Conservation (phyloP, 2,329 filamentous ascomycete species). For the Trichoderma gracile region DNA sequence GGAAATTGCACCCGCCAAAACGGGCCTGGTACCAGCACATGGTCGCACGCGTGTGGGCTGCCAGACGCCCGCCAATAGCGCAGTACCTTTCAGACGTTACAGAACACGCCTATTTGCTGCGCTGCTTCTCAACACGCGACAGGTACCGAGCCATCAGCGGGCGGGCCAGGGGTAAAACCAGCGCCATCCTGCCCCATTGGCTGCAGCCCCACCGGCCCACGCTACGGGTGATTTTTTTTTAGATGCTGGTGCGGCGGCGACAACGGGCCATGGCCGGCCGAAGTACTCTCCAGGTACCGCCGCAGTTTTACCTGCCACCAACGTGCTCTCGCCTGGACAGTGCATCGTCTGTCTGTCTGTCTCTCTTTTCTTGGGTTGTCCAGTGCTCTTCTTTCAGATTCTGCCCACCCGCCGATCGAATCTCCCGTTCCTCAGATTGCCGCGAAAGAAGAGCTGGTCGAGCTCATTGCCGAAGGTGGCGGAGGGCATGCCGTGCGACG, state of each 20-base stretch:
- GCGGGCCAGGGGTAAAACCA: slow-evolving; percentile 23
- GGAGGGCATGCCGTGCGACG: slow-evolving; percentile 19
- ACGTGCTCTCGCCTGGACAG: neutral
- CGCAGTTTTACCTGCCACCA: neutral
- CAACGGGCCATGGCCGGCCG: neutral
- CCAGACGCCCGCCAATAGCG: neutral
- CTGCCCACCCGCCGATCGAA: neutral
- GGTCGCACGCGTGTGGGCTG: slow-evolving; percentile 13
- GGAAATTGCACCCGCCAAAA: slow-evolving; percentile 25
- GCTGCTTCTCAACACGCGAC: neutral
- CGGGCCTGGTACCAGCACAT: slow-evolving; percentile 17
- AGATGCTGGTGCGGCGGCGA: slow-evolving; percentile 23
- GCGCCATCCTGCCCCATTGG: slow-evolving; percentile 5
- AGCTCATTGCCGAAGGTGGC: slow-evolving; percentile 15
- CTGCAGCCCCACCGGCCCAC: neutral
- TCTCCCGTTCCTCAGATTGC: slow-evolving; percentile 16
- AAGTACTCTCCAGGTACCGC: slow-evolving; percentile 5
- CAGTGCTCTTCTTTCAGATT: neutral
- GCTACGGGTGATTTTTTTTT: slow-evolving; percentile 24
- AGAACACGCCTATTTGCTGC: neutral
- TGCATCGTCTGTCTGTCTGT: neutral
- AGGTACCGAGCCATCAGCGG: slow-evolving; percentile 12
- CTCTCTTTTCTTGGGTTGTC: neutral
- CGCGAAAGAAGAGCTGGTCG: neutral
- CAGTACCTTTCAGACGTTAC: slow-evolving; percentile 1